Percentiles rank a stretch among this genome's conserved stretches.
phyloP scores from a whole-genome alignment of 352 stramenopile species.

The Phytopythium aichiense region DNA sequence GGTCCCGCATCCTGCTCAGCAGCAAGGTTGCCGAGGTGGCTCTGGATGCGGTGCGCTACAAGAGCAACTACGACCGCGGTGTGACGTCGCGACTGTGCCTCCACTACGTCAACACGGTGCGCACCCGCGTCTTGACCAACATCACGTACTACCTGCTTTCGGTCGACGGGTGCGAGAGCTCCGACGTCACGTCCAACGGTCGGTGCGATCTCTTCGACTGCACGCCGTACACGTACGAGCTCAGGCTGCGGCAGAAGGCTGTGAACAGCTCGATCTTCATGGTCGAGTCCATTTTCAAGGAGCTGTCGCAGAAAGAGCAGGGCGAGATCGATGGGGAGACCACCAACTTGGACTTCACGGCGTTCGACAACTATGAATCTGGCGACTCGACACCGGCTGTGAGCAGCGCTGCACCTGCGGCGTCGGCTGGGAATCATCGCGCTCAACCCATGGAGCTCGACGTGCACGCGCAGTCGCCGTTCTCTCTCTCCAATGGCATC shows the following conservation, averaged over 20 bases:
- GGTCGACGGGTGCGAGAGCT: conserved; percentile 18
- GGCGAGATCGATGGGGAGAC: conserved; percentile 20
- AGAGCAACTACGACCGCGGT: conserved; percentile 29
- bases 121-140: conserved; percentile 10
- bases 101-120: conserved; percentile 35
- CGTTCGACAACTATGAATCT: not conserved
- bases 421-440: not conserved
- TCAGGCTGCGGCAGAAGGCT: conserved; percentile 23
- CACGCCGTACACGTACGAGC: conserved; percentile 22
- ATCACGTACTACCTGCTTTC: conserved; percentile 20
- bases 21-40: conserved; percentile 18
- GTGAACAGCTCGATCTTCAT: conserved; percentile 17
- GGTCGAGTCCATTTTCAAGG: conserved; percentile 26
- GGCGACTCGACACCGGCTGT: not conserved
- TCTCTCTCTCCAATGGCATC: not conserved
- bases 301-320: conserved; percentile 19
- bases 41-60: conserved; percentile 35
- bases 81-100: conserved; percentile 34
- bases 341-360: conserved; percentile 29
- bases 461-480: not conserved
- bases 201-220: conserved; percentile 27
- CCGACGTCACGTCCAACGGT: conserved; percentile 14
- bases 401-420: not conserved
- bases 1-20: conserved; percentile 18
- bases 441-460: not conserved